Evolutionary conservation across 331 rosid species (phyloP).

Genomic region (Cydonia oblonga): DNA sequence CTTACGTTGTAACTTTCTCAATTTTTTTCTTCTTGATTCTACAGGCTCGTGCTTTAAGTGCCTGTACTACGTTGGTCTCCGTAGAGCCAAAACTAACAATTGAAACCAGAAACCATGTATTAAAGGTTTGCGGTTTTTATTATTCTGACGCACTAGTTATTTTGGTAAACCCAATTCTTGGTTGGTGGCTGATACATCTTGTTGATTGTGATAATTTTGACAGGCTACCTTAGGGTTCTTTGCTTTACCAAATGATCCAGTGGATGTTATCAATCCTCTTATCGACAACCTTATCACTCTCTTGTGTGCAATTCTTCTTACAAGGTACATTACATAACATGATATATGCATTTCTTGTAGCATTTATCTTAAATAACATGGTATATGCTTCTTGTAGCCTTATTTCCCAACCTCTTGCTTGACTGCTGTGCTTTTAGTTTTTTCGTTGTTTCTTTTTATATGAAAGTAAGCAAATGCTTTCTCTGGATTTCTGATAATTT

Average conservation of each 20-base stretch:
- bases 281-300: slow-evolving; percentile 86
- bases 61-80: slow-evolving; percentile 92
- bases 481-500: background rate
- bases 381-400: background rate
- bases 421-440: background rate
- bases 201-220: slow-evolving; percentile 18
- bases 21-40: slow-evolving; percentile 2
- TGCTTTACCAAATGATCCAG: slow-evolving; percentile 87
- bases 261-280: slow-evolving; percentile 63
- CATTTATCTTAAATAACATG: slow-evolving; percentile 27
- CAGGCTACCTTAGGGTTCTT: slow-evolving; percentile 99
- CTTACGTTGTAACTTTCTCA: slow-evolving; percentile 10
- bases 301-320: slow-evolving; percentile 92
- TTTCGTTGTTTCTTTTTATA: background rate
- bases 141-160: background rate
- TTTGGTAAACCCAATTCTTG: background rate
- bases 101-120: slow-evolving; percentile 81
- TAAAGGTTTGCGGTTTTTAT: slow-evolving; percentile 48
- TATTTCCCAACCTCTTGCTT: background rate
- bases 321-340: slow-evolving; percentile 49
- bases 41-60: slow-evolving; percentile 94
- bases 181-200: background rate
- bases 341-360: background rate
- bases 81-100: slow-evolving; percentile 92
- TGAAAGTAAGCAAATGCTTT: background rate